Evolutionary conservation across 768 basidiomycete genomes (phyloP).

Genomic region (Chlorophyllum brunneum): DNA sequence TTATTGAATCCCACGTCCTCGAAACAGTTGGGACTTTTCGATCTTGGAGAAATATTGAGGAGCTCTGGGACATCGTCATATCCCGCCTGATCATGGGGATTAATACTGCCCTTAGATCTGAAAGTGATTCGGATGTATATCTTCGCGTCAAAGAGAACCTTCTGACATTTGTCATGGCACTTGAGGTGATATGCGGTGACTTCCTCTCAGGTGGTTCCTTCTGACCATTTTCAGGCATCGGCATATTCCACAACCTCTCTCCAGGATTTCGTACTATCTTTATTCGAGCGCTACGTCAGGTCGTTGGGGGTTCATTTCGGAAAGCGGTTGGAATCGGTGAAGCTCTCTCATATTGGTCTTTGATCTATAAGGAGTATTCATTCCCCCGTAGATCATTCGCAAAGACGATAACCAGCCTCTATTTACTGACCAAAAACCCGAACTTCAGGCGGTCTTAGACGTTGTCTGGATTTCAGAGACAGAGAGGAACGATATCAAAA

Average conservation of each 20-base stretch:
- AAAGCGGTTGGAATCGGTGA: slow-evolving; percentile 74
- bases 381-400: slow-evolving; percentile 60
- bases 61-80: slow-evolving; percentile 90
- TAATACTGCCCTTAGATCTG: slow-evolving; percentile 63
- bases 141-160: slow-evolving; percentile 81
- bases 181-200: slow-evolving; percentile 57
- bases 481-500: slow-evolving; percentile 56
- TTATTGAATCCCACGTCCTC: slow-evolving; percentile 91
- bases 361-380: neutral
- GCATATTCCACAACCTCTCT: slow-evolving; percentile 82
- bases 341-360: slow-evolving; percentile 16
- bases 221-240: slow-evolving; percentile 55
- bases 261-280: slow-evolving; percentile 76
- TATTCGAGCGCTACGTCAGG: slow-evolving; percentile 88
- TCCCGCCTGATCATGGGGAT: slow-evolving; percentile 69
- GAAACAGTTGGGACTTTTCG: slow-evolving; percentile 87
- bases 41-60: slow-evolving; percentile 88
- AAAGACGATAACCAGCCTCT: slow-evolving; percentile 91
- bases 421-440: slow-evolving; percentile 56
- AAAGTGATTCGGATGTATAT: slow-evolving; percentile 79
- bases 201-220: neutral
- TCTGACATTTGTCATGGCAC: slow-evolving; percentile 82
- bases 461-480: slow-evolving; percentile 77
- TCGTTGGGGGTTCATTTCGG: slow-evolving; percentile 81
- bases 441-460: slow-evolving; percentile 71